Evolutionary conservation across 108 stramenopile species (phyloP).

Genomic region (Fistulifera solaris): DNA sequence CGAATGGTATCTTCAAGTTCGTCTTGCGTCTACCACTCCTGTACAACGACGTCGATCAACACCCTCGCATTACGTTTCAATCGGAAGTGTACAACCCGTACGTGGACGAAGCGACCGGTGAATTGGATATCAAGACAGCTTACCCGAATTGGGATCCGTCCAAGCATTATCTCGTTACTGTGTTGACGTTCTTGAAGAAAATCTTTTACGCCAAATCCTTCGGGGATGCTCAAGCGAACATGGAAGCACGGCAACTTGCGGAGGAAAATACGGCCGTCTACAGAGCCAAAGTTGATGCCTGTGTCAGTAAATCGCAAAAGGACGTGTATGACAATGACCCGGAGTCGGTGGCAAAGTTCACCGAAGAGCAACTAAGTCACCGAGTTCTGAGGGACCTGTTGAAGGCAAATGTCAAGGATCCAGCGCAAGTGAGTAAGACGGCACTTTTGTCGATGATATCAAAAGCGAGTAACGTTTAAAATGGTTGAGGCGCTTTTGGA

Average conservation of each 20-base stretch:
- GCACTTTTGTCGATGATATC: conserved; percentile 40
- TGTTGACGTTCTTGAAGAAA: conserved; percentile 92
- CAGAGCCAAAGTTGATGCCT: conserved; percentile 53
- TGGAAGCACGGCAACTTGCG: conserved; percentile 47
- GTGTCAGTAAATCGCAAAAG: conserved; percentile 70
- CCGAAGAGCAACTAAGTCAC: conserved; percentile 52
- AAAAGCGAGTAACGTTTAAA: conserved; percentile 49
- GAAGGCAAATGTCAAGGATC: conserved; percentile 48
- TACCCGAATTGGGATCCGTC: conserved; percentile 85
- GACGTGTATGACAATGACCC: conserved; percentile 60
- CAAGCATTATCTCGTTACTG: conserved; percentile 85
- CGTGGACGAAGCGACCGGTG: conserved; percentile 76
- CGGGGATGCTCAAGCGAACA: conserved; percentile 57
- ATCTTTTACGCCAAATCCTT: conserved; percentile 91
- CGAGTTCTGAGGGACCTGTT: conserved; percentile 64
- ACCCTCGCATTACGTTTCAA: conserved; percentile 77
- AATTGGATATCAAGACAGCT: conserved; percentile 64
- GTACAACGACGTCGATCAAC: conserved; percentile 84
- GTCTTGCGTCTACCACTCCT: conserved; percentile 57
- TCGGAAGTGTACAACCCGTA: conserved; percentile 82
- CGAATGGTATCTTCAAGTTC: conserved; percentile 95
- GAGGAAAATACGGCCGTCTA: conserved; percentile 46
- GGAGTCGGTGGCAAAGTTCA: conserved; percentile 56
- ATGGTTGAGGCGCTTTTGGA: neutral
- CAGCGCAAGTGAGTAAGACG: conserved; percentile 35